phyloP scores from a whole-genome alignment of 2,329 filamentous ascomycete genomes.

The Aspergillus quadricinctus region DNA sequence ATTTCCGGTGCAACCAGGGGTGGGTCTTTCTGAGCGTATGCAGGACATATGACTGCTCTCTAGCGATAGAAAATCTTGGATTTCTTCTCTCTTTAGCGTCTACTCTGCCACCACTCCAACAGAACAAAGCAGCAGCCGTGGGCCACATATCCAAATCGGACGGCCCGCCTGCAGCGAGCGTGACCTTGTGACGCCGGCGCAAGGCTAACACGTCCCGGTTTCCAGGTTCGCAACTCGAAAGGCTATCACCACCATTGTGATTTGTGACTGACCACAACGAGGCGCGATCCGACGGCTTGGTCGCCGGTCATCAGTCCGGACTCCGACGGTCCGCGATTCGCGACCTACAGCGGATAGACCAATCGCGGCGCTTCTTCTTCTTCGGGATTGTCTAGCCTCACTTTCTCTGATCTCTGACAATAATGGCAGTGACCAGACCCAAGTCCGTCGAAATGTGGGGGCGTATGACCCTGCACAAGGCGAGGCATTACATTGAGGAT shows the following conservation, averaged over 20 bases:
- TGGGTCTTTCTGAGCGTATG: not conserved
- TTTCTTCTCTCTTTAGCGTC: not conserved
- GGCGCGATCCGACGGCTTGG: not conserved
- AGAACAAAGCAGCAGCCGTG: not conserved
- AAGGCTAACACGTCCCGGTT: not conserved
- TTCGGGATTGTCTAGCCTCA: not conserved
- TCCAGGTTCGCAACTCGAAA: not conserved
- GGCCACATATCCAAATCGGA: not conserved
- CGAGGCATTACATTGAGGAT: too few relatives aligned
- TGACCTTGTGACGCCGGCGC: too few relatives aligned
- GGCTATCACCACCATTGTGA: not conserved
- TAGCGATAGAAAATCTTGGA: constrained; percentile 1
- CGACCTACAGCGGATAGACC: not conserved
- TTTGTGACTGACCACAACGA: not conserved
- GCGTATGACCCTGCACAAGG: too few relatives aligned
- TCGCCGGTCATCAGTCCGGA: not conserved
- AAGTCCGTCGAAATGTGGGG: not conserved
- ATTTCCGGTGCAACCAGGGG: not conserved
- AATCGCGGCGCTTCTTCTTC: not conserved
- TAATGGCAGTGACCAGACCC: too few relatives aligned
- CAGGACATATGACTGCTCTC: not conserved
- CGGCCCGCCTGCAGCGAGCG: not conserved
- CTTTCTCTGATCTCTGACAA: not conserved
- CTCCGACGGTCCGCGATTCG: not conserved
- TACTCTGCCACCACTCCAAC: not conserved